Conservation (phyloP, 1,284 basidiomycete species). For the Trametes pubescens region DNA sequence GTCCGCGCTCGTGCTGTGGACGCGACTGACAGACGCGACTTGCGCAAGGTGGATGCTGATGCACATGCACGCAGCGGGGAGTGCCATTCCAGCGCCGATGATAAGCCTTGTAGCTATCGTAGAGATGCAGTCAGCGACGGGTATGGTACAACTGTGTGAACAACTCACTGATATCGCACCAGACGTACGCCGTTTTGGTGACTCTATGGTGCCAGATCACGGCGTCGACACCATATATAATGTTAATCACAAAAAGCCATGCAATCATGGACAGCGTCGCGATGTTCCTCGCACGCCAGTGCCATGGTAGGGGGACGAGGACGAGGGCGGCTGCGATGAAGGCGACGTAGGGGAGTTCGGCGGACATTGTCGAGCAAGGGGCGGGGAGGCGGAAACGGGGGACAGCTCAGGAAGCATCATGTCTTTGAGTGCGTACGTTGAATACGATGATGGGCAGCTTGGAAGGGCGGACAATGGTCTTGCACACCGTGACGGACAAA, state of each 20-base stretch:
- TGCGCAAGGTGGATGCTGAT: constrained; percentile 34
- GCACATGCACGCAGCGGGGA: constrained; percentile 49
- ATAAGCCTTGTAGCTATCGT: neutral
- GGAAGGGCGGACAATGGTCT: too few species aligned
- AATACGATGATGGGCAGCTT: too few species aligned
- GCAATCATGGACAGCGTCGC: constrained; percentile 50
- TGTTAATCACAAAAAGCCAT: constrained; percentile 49
- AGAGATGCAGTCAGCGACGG: too few species aligned
- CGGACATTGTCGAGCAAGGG: too few species aligned
- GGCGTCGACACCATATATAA: constrained; percentile 49
- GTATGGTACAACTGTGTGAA: too few species aligned
- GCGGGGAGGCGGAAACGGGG: too few species aligned
- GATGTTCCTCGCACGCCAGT: constrained; percentile 49
- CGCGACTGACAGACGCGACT: constrained; percentile 32
- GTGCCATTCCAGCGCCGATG: constrained; percentile 43
- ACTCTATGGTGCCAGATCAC: constrained; percentile 50
- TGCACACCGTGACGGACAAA: too few species aligned
- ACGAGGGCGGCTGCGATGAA: constrained; percentile 36
- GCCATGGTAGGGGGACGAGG: constrained; percentile 39
- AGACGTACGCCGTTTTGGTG: constrained; percentile 43
- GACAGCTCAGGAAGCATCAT: too few species aligned
- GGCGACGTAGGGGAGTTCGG: constrained; percentile 16
- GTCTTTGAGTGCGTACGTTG: too few species aligned
- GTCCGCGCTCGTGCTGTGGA: constrained; percentile 23
- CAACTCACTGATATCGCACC: constrained; percentile 57